Evolutionary conservation across 2,329 filamentous ascomycete species (phyloP).

Genomic region (Gliomastix tumulicola): DNA sequence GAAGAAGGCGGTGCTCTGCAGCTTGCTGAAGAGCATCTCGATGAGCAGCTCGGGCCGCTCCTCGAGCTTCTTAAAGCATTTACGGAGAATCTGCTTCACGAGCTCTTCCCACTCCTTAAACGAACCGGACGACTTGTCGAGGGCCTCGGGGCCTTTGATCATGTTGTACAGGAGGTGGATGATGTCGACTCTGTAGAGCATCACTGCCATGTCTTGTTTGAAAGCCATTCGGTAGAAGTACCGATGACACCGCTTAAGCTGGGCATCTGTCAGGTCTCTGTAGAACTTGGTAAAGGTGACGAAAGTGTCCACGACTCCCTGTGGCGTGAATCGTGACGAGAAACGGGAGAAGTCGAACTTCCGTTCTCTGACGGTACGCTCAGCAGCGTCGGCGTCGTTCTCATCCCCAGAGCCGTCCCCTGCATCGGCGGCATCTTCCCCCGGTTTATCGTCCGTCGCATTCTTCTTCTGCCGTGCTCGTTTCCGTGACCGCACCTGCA

Average conservation of each 20-base stretch:
- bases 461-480: conserved; percentile 68
- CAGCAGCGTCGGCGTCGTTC: conserved; percentile 64
- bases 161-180: conserved; percentile 82
- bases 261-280: conserved; percentile 67
- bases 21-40: conserved; percentile 93
- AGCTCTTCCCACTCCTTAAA: conserved; percentile 92
- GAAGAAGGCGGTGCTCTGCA: conserved; percentile 73
- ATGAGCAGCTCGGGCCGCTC: conserved; percentile 79
- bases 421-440: conserved; percentile 43
- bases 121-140: conserved; percentile 58
- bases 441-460: conserved; percentile 33
- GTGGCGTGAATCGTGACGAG: conserved; percentile 70
- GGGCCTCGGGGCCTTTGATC: conserved; percentile 77
- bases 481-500: conserved; percentile 82
- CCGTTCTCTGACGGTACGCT: conserved; percentile 68
- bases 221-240: conserved; percentile 93
- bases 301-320: conserved; percentile 85
- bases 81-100: conserved; percentile 73
- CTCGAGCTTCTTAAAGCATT: conserved; percentile 76
- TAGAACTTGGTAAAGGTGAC: conserved; percentile 74
- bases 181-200: conserved; percentile 88
- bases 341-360: conserved; percentile 93
- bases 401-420: conserved; percentile 64
- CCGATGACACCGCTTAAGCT: conserved; percentile 86
- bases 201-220: conserved; percentile 84